Conservation (phyloP, 83 land plant species). For the Picea engelmannii region DNA sequence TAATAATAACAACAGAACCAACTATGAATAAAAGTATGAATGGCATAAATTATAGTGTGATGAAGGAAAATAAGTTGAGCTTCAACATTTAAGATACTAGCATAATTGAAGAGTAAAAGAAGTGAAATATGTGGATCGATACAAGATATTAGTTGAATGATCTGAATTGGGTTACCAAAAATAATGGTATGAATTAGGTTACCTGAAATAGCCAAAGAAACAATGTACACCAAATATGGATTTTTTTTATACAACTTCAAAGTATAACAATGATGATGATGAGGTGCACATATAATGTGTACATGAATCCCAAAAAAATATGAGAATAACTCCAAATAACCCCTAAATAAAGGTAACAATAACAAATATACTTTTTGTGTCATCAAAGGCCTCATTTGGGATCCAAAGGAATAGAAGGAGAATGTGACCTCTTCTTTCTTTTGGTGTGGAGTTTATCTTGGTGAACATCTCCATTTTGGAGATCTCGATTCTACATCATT, state of each 20-base stretch:
- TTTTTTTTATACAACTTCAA: background rate
- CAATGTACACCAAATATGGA: too few relatives aligned
- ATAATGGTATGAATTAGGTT: background rate
- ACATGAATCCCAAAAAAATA: background rate
- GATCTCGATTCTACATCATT: constrained; percentile 22
- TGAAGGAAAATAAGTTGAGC: background rate
- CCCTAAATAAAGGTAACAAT: too few relatives aligned
- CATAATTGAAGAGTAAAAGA: background rate
- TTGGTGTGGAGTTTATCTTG: constrained; percentile 3
- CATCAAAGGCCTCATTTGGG: background rate
- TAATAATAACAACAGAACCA: background rate
- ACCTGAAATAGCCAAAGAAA: background rate
- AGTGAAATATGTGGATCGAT: background rate
- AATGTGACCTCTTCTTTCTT: background rate
- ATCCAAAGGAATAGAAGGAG: background rate
- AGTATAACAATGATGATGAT: background rate
- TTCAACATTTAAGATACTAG: background rate
- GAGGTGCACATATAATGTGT: background rate
- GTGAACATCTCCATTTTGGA: constrained; percentile 28
- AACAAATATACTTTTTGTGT: too few relatives aligned
- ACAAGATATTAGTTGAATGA: background rate
- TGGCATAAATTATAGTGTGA: background rate
- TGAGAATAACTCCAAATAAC: background rate
- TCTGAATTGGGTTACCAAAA: too few relatives aligned
- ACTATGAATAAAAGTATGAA: background rate